phyloP scores from a whole-genome alignment of 2,329 filamentous ascomycete genomes.

The Trichoderma simmonsii region DNA sequence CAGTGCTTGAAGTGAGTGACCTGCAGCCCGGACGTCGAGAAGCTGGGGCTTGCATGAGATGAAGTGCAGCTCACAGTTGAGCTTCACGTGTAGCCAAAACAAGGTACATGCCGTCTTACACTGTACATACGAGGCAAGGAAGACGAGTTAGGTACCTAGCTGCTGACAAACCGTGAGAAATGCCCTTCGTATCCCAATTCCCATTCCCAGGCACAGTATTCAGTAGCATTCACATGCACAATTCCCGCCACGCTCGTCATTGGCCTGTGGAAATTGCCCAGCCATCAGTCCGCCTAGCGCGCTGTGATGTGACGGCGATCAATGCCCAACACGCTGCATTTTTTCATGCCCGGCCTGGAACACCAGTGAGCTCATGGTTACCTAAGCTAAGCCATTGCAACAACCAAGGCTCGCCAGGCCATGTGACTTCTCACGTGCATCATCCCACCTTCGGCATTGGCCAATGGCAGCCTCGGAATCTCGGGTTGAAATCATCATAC shows the following conservation, averaged over 20 bases:
- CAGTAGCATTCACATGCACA: neutral
- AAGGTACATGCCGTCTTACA: neutral
- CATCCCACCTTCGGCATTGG: slow-evolving; percentile 28
- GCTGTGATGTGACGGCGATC: neutral
- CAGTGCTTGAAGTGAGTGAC: neutral
- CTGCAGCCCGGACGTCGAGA: neutral
- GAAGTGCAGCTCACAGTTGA: neutral
- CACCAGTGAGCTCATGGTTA: slow-evolving; percentile 11
- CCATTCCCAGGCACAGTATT: neutral
- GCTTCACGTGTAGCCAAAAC: neutral
- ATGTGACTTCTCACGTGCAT: slow-evolving; percentile 25
- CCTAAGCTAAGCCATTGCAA: neutral
- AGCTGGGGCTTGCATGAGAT: slow-evolving; percentile 12
- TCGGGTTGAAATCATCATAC: slow-evolving; percentile 18
- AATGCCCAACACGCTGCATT: slow-evolving; percentile 9
- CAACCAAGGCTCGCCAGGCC: neutral
- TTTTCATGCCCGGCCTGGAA: neutral
- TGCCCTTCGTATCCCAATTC: neutral
- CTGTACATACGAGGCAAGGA: neutral
- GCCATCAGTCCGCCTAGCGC: neutral
- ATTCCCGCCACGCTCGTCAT: neutral
- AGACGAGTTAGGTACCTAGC: neutral
- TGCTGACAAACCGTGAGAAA: neutral
- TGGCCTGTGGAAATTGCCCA: slow-evolving; percentile 14
- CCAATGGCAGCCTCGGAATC: slow-evolving; percentile 27